Base-by-base conservation (phyloP, 352 stramenopile genomes). In the Pythium sp. region DNA sequence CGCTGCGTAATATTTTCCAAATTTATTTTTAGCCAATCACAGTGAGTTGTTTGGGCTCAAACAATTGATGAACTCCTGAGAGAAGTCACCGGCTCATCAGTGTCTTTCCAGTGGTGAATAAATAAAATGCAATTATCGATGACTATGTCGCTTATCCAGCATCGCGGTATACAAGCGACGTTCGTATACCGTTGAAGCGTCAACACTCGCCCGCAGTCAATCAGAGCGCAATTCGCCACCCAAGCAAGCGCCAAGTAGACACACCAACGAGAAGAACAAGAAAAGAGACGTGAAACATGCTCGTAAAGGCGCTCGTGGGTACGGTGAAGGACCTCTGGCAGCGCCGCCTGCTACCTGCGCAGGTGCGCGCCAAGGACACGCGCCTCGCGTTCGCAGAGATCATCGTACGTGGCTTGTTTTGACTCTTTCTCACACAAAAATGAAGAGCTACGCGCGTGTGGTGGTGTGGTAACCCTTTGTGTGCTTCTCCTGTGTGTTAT, bases 361-460 rank as follows among this genome's bases (percentile, higher is more conserved):
- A 86, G 66, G 62, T 86, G 58, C 78, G 80, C 38, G 74, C 78
- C 32, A 81, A 75, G 55, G 80, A 86, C 65, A 87, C 81, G 57
- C 78, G 80, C 1, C 38, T 82, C 47, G 79, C 80, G 24, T 87
- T 87, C 69, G 74, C 79, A 3, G 76, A 89, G 30, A 86, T 89
- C 47, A 81, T 89, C 26, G 81, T 89, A 79, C 62, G 66, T 71
- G 8, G 22, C 3, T 15, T 12, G 32, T 11, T 41, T 46, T 20
- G 32, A 22, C 18, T 9, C 0, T 58, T 18, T 11, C 24, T 3
- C 41, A 15, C 38, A 12, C 5, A 11, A 15, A 41, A 15, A 20
- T 7, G 18, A 46, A 43, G 30, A 60, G 55, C 55, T 60, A 38
- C 8, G 24, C 28, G 5, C 36, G 36, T 18, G 14, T 18, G 7